Evolutionary conservation across 169 alveolate species (phyloP), one percentile per base, ranked within the genome.

Genomic region (Eimeria sp.): DNA sequence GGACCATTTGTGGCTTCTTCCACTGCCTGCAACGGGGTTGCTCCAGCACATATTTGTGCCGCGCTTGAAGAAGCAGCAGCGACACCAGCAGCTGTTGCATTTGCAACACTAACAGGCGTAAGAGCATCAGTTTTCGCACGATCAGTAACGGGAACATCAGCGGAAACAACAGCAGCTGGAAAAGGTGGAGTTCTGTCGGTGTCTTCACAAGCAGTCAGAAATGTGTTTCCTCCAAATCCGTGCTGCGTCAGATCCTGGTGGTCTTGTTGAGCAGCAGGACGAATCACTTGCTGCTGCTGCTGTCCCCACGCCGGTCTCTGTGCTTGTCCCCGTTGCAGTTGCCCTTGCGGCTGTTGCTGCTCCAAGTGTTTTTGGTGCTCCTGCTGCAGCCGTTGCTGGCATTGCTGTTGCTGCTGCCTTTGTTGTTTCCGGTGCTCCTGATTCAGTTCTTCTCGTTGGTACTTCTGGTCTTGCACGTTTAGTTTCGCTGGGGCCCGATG

Each of bases 191-290:
- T n/a, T 40, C 77, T 27, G 37, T 20, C 37, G 27, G 58, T 37
- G 23, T 83, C 90, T 27, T 54, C 90, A 33, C 90, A 83, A 23
- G 49, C 54, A 83, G 90, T 83, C 30, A 83, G 77, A 83, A 83
- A 83, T 54, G 90, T 56, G 68, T 14, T 37, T 33, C 56, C 72
- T 37, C 11, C 20, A 60, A 25, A 58, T 20, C 66, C 14, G 13
- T 27, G 40, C 68, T 87, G 80, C 52, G 13, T 40, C 78, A 25
- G 91, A 46, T 43, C 88, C 85, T 14, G 76, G 33, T 33, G 54
- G 27, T 49, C 77, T 10, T 46, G 68, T 54, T 33, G 91, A 9
- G 62, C 68, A 3, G 20, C 37, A 13, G 4, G 60, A 60, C 40
- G 25, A 33, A 43, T 30, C 88, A 27, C 16, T 43, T 89, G 62